Percentiles rank a stretch among this genome's conserved stretches.
These are phyloP conservation scores for Exophiala calicioides DNA, from an alignment of 2,329 filamentous ascomycete species.

Conservation along the genomic window DNA sequence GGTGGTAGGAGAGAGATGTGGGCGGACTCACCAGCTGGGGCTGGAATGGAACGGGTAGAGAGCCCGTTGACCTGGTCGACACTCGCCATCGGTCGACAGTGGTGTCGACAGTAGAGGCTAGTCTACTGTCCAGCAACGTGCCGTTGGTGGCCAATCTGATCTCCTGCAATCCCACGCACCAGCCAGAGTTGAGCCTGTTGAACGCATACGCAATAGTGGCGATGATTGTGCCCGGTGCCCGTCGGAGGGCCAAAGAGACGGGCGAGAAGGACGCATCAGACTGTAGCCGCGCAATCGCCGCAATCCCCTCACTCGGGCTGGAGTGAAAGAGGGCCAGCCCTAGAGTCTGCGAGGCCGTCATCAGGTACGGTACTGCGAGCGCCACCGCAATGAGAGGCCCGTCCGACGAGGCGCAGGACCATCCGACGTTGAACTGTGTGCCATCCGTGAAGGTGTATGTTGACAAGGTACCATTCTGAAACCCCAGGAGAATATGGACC, in stretches of 20 bases:
- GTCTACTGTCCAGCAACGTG: conserved; percentile 19
- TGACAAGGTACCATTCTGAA: conserved; percentile 69
- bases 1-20: conserved; percentile 68
- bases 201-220: conserved; percentile 86
- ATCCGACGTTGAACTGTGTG: conserved; percentile 27
- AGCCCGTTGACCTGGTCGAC: conserved; percentile 30
- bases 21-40: conserved; percentile 50
- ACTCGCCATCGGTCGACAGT: conserved; percentile 17
- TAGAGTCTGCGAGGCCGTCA: conserved; percentile 75
- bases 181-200: conserved; percentile 72
- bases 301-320: too few species aligned
- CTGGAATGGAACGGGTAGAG: conserved; percentile 38
- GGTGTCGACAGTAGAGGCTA: conserved; percentile 30
- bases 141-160: conserved; percentile 51
- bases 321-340: too few species aligned
- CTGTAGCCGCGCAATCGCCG: conserved; percentile 35
- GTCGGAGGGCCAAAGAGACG: conserved; percentile 75
- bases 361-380: conserved; percentile 70
- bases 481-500: conserved; percentile 68
- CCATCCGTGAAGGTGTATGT: conserved; percentile 59
- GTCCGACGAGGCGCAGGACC: conserved; percentile 60
- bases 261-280: conserved; percentile 79
- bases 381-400: conserved; percentile 68
- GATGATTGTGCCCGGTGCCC: conserved; percentile 62
- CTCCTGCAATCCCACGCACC: conserved; percentile 92